Evolutionary conservation across 2,329 filamentous ascomycete genomes (phyloP), one percentile per base, ranked within the genome.

Genomic region (Colletotrichum musae): DNA sequence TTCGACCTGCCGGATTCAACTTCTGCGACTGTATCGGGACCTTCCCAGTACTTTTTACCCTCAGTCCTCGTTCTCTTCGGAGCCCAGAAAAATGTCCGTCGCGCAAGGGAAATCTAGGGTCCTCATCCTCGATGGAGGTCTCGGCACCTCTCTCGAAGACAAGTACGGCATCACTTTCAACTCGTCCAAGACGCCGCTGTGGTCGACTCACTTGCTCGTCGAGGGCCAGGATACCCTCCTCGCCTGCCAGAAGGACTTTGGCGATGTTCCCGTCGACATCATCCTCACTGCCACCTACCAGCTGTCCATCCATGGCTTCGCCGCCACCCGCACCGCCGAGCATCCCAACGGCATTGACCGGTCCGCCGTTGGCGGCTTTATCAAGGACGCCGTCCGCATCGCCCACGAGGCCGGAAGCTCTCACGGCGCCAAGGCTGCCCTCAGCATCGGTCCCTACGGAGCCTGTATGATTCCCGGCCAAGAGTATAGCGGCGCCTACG

Each of bases 221-320:
- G 81, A 85, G 43, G 82, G 85, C 71, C 84, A 82, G 3, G 72
- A 80, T 7, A 88, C 84, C 1, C 84, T 92, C 9, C 78, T 83
- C 67, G 79, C 79, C 36, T 90, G 88, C 75, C 90, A 92, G 74
- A 74, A 75, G 60, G 85, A 86, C 72, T 92, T 92, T 75, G 83
- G 80, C 60, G 69, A 75, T 7, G 85, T 87, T 2, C 89, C 88
- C 43, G 86, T 87, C 64, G 89, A 93, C 74, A 82, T 93, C 32
- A 78, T 93, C 21, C 83, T 91, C 54, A 92, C 89, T 10, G 90
- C 90, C 7, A 93, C 91, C 0, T 93, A 93, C 76, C 91, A 93
- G 75, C 81, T 87, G 1, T 91, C 88, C 0, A 76, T 84, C 7
- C 80, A 86, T 12, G 90, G 87, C 0, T 91, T 92, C 72, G 76